Evolutionary conservation across 164 flowering plant species (phyloP).

Genomic region (Vitis rotundifolia): DNA sequence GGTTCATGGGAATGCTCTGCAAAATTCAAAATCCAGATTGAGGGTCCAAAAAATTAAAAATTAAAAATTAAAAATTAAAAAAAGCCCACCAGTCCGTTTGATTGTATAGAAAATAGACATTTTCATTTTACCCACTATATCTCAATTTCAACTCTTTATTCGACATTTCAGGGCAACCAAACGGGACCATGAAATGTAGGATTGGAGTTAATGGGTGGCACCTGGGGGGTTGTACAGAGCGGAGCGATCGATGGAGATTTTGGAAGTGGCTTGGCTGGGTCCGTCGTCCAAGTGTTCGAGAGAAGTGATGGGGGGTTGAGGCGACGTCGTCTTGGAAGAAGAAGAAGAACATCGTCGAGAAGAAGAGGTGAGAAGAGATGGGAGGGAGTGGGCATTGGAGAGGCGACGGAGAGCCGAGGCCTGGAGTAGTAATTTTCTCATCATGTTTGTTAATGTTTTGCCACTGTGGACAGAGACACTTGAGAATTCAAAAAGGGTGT

Average conservation of each 20-base stretch:
- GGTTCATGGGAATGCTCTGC: conserved; percentile 82
- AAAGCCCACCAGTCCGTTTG: not conserved
- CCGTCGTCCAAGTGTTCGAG: conserved; percentile 39
- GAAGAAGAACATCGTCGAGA: conserved; percentile 18
- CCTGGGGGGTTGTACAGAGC: conserved; percentile 64
- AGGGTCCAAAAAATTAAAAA: not conserved
- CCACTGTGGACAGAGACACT: not conserved
- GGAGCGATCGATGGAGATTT: conserved; percentile 77
- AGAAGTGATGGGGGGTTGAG: conserved; percentile 15
- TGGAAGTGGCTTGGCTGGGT: conserved; percentile 20
- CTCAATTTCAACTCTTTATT: no score
- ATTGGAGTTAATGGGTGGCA: not conserved
- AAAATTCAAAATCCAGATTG: conserved; percentile 3
- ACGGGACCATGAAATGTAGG: not conserved
- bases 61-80: not conserved
- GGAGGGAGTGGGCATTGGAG: conserved; percentile 6
- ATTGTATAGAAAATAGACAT: no score
- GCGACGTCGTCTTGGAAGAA: conserved; percentile 19
- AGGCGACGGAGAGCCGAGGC: conserved; percentile 13
- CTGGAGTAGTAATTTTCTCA: conserved; percentile 21
- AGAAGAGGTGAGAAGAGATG: conserved; percentile 6
- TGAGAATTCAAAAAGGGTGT: no score
- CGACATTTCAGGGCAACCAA: not conserved
- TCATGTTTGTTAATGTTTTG: conserved; percentile 10
- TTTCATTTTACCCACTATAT: no score